These are phyloP conservation scores for Debaryomycetaceae sp. DNA, from an alignment of 1,139 yeast species.

Conservation along the genomic window DNA sequence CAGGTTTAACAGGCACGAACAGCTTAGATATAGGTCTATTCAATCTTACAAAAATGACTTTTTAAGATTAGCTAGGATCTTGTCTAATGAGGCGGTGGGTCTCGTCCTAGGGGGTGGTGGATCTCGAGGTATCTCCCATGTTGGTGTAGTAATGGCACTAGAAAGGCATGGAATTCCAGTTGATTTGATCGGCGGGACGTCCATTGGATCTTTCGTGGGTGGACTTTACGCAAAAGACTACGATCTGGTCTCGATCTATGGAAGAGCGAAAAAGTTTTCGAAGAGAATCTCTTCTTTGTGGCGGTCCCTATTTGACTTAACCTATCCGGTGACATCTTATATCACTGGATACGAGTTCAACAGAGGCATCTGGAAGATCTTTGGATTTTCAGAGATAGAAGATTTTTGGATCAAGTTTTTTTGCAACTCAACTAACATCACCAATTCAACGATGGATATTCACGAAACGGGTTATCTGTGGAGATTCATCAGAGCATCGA, in stretches of 20 bases:
- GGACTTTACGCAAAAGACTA: constrained; percentile 92
- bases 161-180: constrained; percentile 93
- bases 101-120: constrained; percentile 97
- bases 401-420: constrained; percentile 92
- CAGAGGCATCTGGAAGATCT: constrained; percentile 92
- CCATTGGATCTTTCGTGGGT: constrained; percentile 94
- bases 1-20: constrained; percentile 13
- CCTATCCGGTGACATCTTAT: constrained; percentile 91
- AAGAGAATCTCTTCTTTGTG: constrained; percentile 80
- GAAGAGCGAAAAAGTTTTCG: constrained; percentile 83
- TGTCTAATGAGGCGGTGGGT: constrained; percentile 93
- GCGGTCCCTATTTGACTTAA: constrained; percentile 80
- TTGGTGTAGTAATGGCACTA: constrained; percentile 89
- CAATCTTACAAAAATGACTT: constrained; percentile 82
- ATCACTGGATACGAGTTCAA: constrained; percentile 97
- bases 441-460: constrained; percentile 92
- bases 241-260: constrained; percentile 86
- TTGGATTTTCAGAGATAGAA: constrained; percentile 89
- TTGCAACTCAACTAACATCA: constrained; percentile 93
- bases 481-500: constrained; percentile 93
- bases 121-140: constrained; percentile 89
- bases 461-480: constrained; percentile 92
- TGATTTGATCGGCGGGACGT: constrained; percentile 93
- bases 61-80: constrained; percentile 78
- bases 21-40: constrained; percentile 37